phyloP scores from a whole-genome alignment of 805 yeast genomes.

The Millerago galiae region DNA sequence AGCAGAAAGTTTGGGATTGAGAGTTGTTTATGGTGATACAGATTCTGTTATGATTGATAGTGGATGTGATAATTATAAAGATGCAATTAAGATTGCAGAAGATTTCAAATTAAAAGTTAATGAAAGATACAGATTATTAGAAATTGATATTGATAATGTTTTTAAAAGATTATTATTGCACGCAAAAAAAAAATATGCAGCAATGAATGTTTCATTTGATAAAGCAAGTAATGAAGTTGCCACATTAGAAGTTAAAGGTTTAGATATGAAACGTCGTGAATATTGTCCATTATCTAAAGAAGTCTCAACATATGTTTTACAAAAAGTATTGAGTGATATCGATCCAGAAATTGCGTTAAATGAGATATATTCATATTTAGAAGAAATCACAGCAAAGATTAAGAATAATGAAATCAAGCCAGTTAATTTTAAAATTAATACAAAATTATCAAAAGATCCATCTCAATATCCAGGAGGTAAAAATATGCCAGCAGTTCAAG shows the following conservation, averaged over 20 bases:
- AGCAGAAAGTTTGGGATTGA: constrained; percentile 76
- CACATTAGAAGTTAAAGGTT: constrained; percentile 83
- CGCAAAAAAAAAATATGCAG: constrained; percentile 98
- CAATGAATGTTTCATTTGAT: constrained; percentile 54
- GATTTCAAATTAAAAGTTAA: constrained; percentile 81
- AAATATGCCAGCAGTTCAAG: constrained; percentile 84
- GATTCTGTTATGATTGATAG: constrained; percentile 99
- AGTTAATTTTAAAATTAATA: constrained; percentile 71
- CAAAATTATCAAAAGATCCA: constrained; percentile 88
- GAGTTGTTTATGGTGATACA: constrained; percentile 96
- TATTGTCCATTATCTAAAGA: constrained; percentile 91
- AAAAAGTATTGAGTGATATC: constrained; percentile 60
- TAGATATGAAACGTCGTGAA: constrained; percentile 96
- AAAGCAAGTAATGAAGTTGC: constrained; percentile 52
- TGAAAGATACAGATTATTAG: constrained; percentile 79
- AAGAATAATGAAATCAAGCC: constrained; percentile 55
- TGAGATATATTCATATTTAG: constrained; percentile 68
- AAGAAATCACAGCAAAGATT: constrained; percentile 49
- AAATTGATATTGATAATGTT: constrained; percentile 92
- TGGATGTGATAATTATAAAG: constrained; percentile 57
- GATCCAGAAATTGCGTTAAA: constrained; percentile 74
- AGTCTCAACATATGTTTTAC: constrained; percentile 67
- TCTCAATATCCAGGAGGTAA: constrained; percentile 74
- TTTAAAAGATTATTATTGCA: constrained; percentile 79
- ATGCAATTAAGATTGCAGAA: constrained; percentile 78